phyloP scores from a whole-genome alignment of 2,329 filamentous ascomycete species.

The Chlorencoelia australis region DNA sequence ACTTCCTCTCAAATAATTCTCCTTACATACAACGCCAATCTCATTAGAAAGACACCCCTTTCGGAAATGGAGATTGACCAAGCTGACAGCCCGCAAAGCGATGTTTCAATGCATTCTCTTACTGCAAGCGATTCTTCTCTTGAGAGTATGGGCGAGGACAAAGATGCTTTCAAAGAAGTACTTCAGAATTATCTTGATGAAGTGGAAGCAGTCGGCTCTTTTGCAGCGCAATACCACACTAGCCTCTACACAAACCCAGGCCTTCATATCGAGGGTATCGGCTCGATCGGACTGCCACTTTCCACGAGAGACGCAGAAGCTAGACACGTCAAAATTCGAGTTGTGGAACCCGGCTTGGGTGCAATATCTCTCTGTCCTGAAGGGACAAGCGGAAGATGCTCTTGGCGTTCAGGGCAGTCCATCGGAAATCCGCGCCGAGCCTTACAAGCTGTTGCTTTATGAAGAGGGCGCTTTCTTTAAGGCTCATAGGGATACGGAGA shows the following conservation, averaged over 20 bases:
- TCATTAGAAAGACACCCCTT: no score
- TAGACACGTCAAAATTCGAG: constrained; percentile 27
- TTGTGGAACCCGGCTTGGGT: constrained; percentile 30
- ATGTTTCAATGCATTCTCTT: no score
- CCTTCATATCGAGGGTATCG: constrained; percentile 15
- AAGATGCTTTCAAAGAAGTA: no score
- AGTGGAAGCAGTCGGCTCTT: no score
- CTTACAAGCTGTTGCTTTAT: constrained; percentile 41
- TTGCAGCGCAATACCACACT: no score
- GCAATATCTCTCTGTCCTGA: constrained; percentile 20
- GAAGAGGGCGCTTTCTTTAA: constrained; percentile 41
- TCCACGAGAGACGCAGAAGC: constrained; percentile 16
- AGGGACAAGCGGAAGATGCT: constrained; percentile 17
- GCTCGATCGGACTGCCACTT: constrained; percentile 19
- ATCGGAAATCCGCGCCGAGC: constrained; percentile 26
- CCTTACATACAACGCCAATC: no score
- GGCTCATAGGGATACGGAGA: constrained; percentile 37
- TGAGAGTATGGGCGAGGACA: no score
- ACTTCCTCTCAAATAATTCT: no score
- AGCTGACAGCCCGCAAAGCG: no score
- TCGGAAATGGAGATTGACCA: no score
- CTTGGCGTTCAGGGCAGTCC: constrained; percentile 26
- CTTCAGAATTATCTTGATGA: no score
- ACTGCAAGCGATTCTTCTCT: no score
- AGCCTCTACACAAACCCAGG: constrained; percentile 21